These are phyloP conservation scores for Coniophora puteana DNA, from an alignment of 1,284 basidiomycete genomes.

Conservation along the genomic window DNA sequence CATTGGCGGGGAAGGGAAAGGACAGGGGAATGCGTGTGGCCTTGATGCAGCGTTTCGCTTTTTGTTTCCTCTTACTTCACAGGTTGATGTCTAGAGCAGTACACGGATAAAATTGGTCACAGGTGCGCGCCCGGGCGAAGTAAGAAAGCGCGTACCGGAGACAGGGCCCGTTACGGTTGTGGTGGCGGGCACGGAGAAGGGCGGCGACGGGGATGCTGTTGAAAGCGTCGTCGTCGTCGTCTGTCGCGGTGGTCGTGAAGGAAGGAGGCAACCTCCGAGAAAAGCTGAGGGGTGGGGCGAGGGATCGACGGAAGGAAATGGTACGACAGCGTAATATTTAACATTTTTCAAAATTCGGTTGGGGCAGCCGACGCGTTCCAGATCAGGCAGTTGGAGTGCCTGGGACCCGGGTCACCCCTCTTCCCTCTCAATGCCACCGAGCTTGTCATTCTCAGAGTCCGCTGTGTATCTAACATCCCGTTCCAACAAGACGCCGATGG, in stretches of 20 bases:
- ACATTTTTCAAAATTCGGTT: constrained; percentile 7
- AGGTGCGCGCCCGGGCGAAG: not conserved
- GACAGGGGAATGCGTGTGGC: constrained; percentile 1
- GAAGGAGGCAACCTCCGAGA: not conserved
- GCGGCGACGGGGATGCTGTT: not conserved
- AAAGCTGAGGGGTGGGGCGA: not conserved
- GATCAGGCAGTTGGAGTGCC: not conserved
- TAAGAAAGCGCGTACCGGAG: constrained; percentile 1
- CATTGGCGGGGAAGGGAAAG: constrained; percentile 30
- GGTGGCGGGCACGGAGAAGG: not conserved
- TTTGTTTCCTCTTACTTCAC: not conserved
- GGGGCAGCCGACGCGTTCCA: constrained; percentile 2
- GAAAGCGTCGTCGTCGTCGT: not conserved
- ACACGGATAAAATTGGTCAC: not conserved
- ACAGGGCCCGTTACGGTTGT: not conserved
- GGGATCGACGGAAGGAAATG: constrained; percentile 5
- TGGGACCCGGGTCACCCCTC: constrained; percentile 1
- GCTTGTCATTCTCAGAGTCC: not conserved
- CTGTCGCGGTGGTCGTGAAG: not conserved
- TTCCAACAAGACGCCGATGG: not conserved
- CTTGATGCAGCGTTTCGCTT: not conserved
- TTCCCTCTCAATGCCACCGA: not conserved
- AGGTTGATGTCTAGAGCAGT: no score
- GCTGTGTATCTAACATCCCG: constrained; percentile 2
- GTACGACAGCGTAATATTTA: constrained; percentile 6